phyloP scores from a whole-genome alignment of 2,329 filamentous ascomycete species.

The Metarhizium anisopliae region DNA sequence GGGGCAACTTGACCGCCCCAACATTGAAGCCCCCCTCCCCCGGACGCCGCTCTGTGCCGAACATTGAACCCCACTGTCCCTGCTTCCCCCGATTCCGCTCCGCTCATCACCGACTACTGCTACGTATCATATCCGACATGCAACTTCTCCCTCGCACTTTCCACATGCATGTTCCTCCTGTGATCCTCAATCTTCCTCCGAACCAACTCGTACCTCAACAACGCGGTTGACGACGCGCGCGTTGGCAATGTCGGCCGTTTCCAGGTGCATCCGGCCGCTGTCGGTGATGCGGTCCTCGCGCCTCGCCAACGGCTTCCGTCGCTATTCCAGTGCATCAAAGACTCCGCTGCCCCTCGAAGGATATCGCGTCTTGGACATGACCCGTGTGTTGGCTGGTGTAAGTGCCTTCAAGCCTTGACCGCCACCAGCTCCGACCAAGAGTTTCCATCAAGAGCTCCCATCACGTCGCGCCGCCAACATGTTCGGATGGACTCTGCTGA shows the following conservation, averaged over 20 bases:
- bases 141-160: too few species aligned
- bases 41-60: too few species aligned
- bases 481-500: background rate
- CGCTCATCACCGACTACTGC: background rate
- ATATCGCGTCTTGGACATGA: conserved; percentile 91
- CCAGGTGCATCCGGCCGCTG: conserved; percentile 4
- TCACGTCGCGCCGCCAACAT: too few species aligned
- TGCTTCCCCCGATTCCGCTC: background rate
- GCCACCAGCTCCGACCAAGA: background rate
- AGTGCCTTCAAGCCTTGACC: conserved; percentile 23
- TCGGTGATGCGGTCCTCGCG: background rate
- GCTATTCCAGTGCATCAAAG: conserved; percentile 16
- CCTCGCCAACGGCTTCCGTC: conserved; percentile 11
- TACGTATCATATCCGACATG: too few species aligned
- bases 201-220: background rate
- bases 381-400: conserved; percentile 87
- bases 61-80: background rate
- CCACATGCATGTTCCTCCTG: too few species aligned
- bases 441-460: too few species aligned
- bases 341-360: conserved; percentile 62
- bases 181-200: background rate
- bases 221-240: background rate
- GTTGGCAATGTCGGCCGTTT: conserved; percentile 8
- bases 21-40: too few species aligned
- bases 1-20: too few species aligned